Percentiles rank a stretch among this genome's conserved stretches.
Evolutionary conservation across 2,329 filamentous ascomycete species (phyloP).

Genomic region (Dactylonectria estremocensis): DNA sequence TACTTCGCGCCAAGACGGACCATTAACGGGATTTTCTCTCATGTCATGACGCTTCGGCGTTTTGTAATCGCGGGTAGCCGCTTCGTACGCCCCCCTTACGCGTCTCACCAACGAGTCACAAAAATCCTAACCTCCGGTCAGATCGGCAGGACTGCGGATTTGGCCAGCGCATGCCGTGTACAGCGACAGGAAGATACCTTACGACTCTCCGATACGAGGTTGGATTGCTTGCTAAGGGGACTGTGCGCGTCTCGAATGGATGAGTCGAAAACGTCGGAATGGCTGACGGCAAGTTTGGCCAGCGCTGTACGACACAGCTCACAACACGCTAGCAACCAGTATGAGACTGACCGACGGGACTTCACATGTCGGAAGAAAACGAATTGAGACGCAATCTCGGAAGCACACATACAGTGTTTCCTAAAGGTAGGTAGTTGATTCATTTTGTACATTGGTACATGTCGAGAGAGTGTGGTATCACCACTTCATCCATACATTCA

Average conservation of each 20-base stretch:
- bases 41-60: too few relatives aligned
- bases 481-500: conserved; percentile 19
- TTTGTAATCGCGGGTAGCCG: too few relatives aligned
- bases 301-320: not conserved
- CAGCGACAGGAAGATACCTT: not conserved
- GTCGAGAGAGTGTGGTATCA: conserved; percentile 6
- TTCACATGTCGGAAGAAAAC: not conserved
- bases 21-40: too few relatives aligned
- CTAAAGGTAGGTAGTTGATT: conserved; percentile 9
- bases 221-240: not conserved
- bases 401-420: conserved; percentile 2
- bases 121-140: not conserved
- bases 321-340: not conserved
- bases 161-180: not conserved
- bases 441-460: conserved; percentile 14
- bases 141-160: too few relatives aligned
- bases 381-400: not conserved
- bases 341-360: not conserved
- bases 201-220: not conserved
- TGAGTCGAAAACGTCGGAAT: not conserved
- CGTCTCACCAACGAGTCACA: not conserved
- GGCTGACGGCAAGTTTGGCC: too few relatives aligned
- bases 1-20: too few relatives aligned
- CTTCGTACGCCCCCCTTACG: not conserved
- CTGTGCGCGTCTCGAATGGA: not conserved